Percentiles rank a stretch among this genome's conserved stretches.
Conservation (phyloP, 805 yeast species). For the Cephaloascus albidus region DNA sequence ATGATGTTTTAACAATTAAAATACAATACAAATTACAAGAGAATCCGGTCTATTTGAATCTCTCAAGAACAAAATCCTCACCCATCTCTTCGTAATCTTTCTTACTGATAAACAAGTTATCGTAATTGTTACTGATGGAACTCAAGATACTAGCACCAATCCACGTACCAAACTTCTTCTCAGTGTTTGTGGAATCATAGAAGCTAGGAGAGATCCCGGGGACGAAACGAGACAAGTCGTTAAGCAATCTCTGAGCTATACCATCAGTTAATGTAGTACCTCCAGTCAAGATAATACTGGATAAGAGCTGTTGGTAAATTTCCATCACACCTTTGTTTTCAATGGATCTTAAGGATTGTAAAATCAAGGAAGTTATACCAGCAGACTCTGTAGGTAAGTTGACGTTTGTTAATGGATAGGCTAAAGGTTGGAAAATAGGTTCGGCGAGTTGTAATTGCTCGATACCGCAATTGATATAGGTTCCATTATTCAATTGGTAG, state of each 20-base stretch:
- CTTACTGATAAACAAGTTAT: constrained; percentile 48
- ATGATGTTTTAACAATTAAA: too few species aligned
- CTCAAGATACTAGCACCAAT: constrained; percentile 67
- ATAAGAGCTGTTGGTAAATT: constrained; percentile 23
- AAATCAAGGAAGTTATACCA: constrained; percentile 1
- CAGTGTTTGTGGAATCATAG: constrained; percentile 32
- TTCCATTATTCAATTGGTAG: constrained; percentile 55
- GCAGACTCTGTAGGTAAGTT: constrained; percentile 9
- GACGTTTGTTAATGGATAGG: constrained; percentile 31
- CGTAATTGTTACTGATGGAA: constrained; percentile 46
- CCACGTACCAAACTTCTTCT: constrained; percentile 56
- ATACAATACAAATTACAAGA: too few species aligned
- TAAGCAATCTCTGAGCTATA: constrained; percentile 42
- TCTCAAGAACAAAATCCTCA: constrained; percentile 30
- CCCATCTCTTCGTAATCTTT: constrained; percentile 63
- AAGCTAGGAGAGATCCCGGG: constrained; percentile 34
- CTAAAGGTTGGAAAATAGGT: constrained; percentile 60
- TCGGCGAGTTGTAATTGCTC: constrained; percentile 54
- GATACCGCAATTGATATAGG: constrained; percentile 34
- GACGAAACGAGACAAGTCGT: constrained; percentile 44
- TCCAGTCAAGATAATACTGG: constrained; percentile 50
- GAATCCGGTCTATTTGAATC: constrained; percentile 32
- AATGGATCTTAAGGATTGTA: background rate
- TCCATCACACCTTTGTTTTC: constrained; percentile 9
- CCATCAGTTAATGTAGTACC: constrained; percentile 49